Percentiles rank a stretch among this genome's conserved stretches.
Evolutionary conservation across 768 basidiomycete genomes (phyloP).

Genomic region (Pleurotus giganteus): DNA sequence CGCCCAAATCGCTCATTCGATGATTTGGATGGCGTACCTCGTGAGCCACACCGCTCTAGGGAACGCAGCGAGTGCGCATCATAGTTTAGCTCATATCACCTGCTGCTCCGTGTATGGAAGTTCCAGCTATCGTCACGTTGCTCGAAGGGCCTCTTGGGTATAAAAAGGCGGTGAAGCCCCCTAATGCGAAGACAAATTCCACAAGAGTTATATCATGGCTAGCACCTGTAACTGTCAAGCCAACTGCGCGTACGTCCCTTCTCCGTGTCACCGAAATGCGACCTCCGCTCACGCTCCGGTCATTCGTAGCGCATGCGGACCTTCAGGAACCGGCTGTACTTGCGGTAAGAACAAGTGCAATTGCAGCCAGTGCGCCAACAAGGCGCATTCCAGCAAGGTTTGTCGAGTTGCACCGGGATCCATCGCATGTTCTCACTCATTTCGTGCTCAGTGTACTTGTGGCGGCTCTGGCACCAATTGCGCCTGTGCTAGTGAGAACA

Average conservation of each 20-base stretch:
- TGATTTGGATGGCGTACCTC: no score
- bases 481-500: constrained; percentile 27
- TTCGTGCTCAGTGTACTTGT: constrained; percentile 30
- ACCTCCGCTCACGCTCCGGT: neutral
- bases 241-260: constrained; percentile 24
- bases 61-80: neutral
- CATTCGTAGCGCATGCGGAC: constrained; percentile 38
- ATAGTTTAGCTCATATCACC: constrained; percentile 4
- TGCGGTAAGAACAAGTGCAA: constrained; percentile 34
- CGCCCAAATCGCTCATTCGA: no score
- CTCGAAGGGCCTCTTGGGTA: neutral
- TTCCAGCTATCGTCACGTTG: neutral
- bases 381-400: constrained; percentile 35
- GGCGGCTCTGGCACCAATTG: constrained; percentile 23
- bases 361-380: constrained; percentile 35
- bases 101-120: neutral
- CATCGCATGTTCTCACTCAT: neutral
- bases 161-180: neutral
- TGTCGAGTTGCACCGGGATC: constrained; percentile 1
- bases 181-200: neutral
- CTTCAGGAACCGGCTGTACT: constrained; percentile 33
- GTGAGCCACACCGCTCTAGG: neutral
- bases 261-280: neutral
- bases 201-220: constrained; percentile 16
- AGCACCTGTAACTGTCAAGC: constrained; percentile 29